phyloP scores from a whole-genome alignment of 1,284 basidiomycete genomes.

The Schizophyllum commune region DNA sequence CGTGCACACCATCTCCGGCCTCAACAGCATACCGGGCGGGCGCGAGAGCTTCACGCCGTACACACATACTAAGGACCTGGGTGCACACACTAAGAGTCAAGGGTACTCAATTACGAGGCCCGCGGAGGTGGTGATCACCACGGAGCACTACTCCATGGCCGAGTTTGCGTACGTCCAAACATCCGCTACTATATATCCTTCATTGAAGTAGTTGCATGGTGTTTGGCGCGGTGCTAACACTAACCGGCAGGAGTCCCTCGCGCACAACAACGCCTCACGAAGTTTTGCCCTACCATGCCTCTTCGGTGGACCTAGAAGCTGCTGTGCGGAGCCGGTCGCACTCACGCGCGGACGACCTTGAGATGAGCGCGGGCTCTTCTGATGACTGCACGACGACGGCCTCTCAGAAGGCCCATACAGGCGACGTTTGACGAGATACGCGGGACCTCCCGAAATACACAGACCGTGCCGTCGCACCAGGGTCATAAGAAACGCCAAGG shows the following conservation, averaged over 20 bases:
- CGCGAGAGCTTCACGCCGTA: neutral
- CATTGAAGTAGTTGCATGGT: no score
- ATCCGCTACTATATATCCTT: neutral
- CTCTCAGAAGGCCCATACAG: neutral
- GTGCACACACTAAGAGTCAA: neutral
- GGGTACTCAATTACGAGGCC: neutral
- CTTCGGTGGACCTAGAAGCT: neutral
- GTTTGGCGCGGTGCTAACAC: neutral
- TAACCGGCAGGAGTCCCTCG: neutral
- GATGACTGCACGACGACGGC: neutral
- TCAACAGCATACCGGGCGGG: slow-evolving; percentile 16
- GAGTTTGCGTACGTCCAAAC: slow-evolving; percentile 30
- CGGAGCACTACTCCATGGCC: slow-evolving; percentile 19
- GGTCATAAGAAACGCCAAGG: no score
- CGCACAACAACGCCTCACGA: neutral
- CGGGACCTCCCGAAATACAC: neutral
- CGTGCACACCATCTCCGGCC: slow-evolving; percentile 36
- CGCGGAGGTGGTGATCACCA: neutral
- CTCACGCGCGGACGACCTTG: neutral
- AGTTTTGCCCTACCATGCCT: neutral
- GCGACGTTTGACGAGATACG: neutral
- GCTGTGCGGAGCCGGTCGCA: neutral
- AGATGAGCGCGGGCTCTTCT: neutral
- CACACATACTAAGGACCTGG: neutral
- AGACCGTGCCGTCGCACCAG: neutral